Evolutionary conservation across 331 rosid species (phyloP).

Genomic region (Quercus lobata): DNA sequence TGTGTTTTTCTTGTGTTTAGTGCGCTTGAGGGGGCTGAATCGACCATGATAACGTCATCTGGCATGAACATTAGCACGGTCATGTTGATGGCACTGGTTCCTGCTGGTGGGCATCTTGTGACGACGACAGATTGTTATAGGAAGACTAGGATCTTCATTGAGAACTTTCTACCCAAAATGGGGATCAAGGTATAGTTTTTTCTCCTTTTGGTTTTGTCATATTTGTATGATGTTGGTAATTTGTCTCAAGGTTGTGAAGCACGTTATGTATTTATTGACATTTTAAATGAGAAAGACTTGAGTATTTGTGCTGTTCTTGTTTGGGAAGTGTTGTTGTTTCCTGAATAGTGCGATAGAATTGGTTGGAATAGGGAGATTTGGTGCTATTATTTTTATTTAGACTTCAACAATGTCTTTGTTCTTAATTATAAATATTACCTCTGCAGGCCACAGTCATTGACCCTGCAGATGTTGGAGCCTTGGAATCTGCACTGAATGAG

Average conservation of each 20-base stretch:
- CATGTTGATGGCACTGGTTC: slow-evolving; percentile 82
- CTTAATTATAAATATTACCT: slow-evolving; percentile 8
- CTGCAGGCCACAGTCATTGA: slow-evolving; percentile 78
- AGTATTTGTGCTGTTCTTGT: not conserved
- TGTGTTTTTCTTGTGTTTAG: slow-evolving; percentile 36
- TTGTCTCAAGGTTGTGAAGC: not conserved
- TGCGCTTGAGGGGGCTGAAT: slow-evolving; percentile 94
- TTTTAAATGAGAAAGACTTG: not conserved
- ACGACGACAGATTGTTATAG: slow-evolving; percentile 96
- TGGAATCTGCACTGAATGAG: slow-evolving; percentile 74
- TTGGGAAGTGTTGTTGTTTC: not conserved
- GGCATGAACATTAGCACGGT: slow-evolving; percentile 92
- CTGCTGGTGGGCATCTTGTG: slow-evolving; percentile 95
- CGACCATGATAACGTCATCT: slow-evolving; percentile 85
- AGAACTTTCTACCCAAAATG: slow-evolving; percentile 88
- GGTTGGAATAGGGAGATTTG: not conserved
- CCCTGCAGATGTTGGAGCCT: slow-evolving; percentile 71
- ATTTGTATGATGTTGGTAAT: not conserved
- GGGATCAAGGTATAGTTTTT: slow-evolving; percentile 64
- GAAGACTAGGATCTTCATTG: slow-evolving; percentile 89
- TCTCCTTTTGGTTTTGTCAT: not conserved
- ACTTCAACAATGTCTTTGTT: not conserved
- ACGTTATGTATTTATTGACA: not conserved
- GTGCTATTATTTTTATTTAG: not conserved
- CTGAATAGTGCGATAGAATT: not conserved